These are phyloP conservation scores for Pseudofabraea citricarpa DNA, from an alignment of 2,329 filamentous ascomycete genomes.

Conservation along the genomic window DNA sequence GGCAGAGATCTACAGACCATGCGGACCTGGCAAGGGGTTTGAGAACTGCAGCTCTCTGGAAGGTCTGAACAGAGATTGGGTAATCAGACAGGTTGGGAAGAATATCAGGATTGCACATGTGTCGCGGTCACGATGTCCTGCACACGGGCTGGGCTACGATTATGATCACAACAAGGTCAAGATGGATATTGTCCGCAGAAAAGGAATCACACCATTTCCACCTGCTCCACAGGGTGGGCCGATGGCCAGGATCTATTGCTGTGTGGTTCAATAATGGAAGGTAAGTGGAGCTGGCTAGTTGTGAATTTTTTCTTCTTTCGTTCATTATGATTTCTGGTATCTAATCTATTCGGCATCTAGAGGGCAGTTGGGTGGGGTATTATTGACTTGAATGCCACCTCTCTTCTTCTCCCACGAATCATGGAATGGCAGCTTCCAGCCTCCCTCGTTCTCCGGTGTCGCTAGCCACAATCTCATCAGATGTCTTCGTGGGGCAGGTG, in stretches of 20 bases:
- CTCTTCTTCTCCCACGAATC: slow-evolving; percentile 82
- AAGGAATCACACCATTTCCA: neutral
- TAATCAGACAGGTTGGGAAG: neutral
- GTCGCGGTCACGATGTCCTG: neutral
- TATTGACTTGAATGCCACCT: slow-evolving; percentile 82
- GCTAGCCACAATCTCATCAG: slow-evolving; percentile 81
- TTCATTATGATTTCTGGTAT: too few relatives aligned
- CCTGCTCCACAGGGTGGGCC: too few relatives aligned
- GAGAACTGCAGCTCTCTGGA: slow-evolving; percentile 4
- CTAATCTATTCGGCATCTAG: slow-evolving; percentile 66
- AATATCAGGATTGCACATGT: neutral
- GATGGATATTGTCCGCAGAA: neutral
- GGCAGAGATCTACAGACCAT: neutral
- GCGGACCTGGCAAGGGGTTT: slow-evolving; percentile 2
- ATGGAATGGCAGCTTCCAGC: slow-evolving; percentile 79
- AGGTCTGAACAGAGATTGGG: neutral
- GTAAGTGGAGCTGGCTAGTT: neutral
- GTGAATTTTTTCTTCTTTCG: neutral
- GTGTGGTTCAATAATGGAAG: neutral
- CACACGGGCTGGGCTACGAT: neutral
- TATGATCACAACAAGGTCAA: neutral
- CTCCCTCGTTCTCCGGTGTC: slow-evolving; percentile 75
- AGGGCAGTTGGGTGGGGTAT: slow-evolving; percentile 68
- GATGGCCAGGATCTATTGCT: neutral
- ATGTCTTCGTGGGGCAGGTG: slow-evolving; percentile 67